These are phyloP conservation scores for Galerina marginata DNA, from an alignment of 768 basidiomycete species.

Conservation along the genomic window DNA sequence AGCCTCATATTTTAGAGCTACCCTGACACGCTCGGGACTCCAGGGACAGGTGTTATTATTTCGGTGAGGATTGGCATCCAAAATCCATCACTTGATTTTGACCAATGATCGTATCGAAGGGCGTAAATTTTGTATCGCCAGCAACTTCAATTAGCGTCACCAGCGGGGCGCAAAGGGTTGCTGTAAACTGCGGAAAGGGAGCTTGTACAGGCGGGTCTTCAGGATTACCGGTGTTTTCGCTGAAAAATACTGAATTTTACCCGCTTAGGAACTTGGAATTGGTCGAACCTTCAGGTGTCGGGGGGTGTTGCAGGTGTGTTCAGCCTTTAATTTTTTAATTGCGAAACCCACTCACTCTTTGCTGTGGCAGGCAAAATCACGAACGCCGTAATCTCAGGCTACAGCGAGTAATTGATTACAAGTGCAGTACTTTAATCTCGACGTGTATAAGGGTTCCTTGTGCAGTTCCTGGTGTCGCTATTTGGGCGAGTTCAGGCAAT, in stretches of 20 bases:
- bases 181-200: conserved; percentile 59
- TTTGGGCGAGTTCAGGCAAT: too few species aligned
- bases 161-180: conserved; percentile 48
- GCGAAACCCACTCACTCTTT: background rate
- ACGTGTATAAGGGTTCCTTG: too few species aligned
- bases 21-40: conserved; percentile 55
- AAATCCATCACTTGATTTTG: background rate
- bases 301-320: conserved; percentile 27
- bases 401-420: too few species aligned
- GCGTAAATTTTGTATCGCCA: conserved; percentile 51
- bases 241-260: too few species aligned
- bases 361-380: conserved; percentile 10
- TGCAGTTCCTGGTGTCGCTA: too few species aligned
- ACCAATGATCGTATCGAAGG: conserved; percentile 31
- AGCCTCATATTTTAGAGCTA: conserved; percentile 50
- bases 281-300: conserved; percentile 28
- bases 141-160: conserved; percentile 49
- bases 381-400: conserved; percentile 2
- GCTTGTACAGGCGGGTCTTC: conserved; percentile 39
- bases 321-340: background rate
- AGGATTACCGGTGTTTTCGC: too few species aligned
- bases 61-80: conserved; percentile 44
- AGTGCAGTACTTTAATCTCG: too few species aligned
- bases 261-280: conserved; percentile 25
- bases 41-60: conserved; percentile 60